phyloP scores from a whole-genome alignment of 495 filamentous ascomycete species.

The Corynascus novoguineensis region DNA sequence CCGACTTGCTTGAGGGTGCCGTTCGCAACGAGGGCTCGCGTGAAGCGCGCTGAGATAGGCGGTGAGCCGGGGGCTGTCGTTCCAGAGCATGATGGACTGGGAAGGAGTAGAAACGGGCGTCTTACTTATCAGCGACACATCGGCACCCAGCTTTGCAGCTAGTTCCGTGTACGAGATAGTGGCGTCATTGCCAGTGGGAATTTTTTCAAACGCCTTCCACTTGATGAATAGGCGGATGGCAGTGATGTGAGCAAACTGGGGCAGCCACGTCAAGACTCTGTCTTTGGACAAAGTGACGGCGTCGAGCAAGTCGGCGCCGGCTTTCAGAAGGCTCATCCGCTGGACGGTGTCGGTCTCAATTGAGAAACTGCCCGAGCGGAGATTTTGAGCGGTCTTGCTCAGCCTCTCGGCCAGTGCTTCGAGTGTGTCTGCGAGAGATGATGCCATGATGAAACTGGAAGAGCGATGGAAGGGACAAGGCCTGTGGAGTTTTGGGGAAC shows the following conservation, averaged over 20 bases:
- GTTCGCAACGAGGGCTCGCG: slow-evolving; percentile 14
- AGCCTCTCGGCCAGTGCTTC: slow-evolving; percentile 7
- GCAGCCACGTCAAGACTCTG: slow-evolving; percentile 2
- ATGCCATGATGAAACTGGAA: slow-evolving; percentile 2
- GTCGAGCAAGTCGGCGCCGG: slow-evolving; percentile 2
- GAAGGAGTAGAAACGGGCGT: no score
- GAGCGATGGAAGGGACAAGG: not conserved
- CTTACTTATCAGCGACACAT: slow-evolving; percentile 25
- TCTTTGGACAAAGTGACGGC: slow-evolving; percentile 8
- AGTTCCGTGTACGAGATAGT: slow-evolving; percentile 25
- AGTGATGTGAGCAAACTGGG: slow-evolving; percentile 8
- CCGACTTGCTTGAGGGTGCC: slow-evolving; percentile 16
- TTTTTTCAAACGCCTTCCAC: slow-evolving; percentile 30
- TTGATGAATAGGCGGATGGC: slow-evolving; percentile 26
- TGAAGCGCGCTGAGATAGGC: slow-evolving; percentile 12
- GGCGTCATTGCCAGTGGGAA: slow-evolving; percentile 17
- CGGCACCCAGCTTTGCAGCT: slow-evolving; percentile 19
- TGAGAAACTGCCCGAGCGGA: slow-evolving; percentile 6
- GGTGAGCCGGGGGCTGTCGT: no score
- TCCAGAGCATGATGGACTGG: no score
- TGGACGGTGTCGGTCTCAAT: not conserved
- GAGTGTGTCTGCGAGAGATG: slow-evolving; percentile 1
- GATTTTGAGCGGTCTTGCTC: not conserved
- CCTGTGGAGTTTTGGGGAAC: not conserved
- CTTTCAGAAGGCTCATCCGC: slow-evolving; percentile 5